phyloP scores from a whole-genome alignment of 805 yeast genomes.

The Candida ovalis region DNA sequence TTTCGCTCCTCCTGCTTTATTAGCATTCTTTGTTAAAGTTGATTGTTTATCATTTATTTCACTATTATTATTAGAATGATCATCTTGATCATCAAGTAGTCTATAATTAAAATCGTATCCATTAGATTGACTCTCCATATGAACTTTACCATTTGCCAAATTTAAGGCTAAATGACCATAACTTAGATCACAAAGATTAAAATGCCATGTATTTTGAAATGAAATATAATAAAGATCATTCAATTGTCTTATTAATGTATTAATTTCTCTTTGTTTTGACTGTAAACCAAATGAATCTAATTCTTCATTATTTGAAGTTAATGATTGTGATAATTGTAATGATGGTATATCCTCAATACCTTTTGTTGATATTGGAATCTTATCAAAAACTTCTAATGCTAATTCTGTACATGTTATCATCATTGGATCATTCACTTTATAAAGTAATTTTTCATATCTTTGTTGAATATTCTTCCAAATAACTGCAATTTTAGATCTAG shows the following conservation, averaged over 20 bases:
- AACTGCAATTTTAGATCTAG: constrained; percentile 57
- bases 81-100: constrained; percentile 4
- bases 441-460: constrained; percentile 41
- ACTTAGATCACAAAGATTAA: constrained; percentile 60
- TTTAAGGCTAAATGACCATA: constrained; percentile 46
- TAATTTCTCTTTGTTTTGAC: constrained; percentile 36
- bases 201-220: constrained; percentile 74
- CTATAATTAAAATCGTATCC: constrained; percentile 66
- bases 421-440: constrained; percentile 38
- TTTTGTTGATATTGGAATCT: constrained; percentile 48
- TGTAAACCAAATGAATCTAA: constrained; percentile 40
- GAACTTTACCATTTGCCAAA: constrained; percentile 43
- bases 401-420: constrained; percentile 46
- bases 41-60: neutral
- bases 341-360: constrained; percentile 32
- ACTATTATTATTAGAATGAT: neutral
- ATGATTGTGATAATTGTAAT: constrained; percentile 23
- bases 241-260: constrained; percentile 42
- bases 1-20: neutral
- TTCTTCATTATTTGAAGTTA: constrained; percentile 30
- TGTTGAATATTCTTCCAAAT: constrained; percentile 59
- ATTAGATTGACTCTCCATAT: constrained; percentile 47
- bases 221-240: constrained; percentile 62
- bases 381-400: constrained; percentile 60
- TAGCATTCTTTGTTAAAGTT: neutral